These are phyloP conservation scores for Zygotorulaspora sp. DNA, from an alignment of 805 yeast species.

Conservation along the genomic window DNA sequence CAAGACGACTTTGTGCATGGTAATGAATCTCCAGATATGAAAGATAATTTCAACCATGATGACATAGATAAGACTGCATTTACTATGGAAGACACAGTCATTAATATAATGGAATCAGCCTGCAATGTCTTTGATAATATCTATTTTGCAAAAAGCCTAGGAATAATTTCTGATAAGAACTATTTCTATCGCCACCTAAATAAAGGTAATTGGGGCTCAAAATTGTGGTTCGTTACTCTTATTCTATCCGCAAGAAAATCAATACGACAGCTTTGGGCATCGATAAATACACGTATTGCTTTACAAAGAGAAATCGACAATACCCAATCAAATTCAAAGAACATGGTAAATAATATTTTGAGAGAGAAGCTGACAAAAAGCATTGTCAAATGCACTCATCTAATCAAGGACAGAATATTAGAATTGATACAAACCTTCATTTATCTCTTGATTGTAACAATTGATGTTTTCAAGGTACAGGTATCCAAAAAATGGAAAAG, in stretches of 20 bases:
- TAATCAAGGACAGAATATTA: conserved; percentile 17
- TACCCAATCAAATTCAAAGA: conserved; percentile 6
- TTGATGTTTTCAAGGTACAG: conserved; percentile 22
- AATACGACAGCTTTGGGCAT: conserved; percentile 11
- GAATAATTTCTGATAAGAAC: conserved; percentile 27
- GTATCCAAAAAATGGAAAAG: conserved; percentile 13
- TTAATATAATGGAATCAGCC: conserved; percentile 23
- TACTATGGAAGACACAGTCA: conserved; percentile 20
- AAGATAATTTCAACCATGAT: not conserved
- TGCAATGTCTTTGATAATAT: conserved; percentile 28
- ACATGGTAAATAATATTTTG: conserved; percentile 17
- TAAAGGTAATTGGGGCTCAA: conserved; percentile 28
- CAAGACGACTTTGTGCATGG: no score
- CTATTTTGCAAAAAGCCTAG: conserved; percentile 27
- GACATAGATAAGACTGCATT: not conserved
- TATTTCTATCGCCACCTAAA: conserved; percentile 24
- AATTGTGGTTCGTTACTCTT: conserved; percentile 30
- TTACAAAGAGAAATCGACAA: conserved; percentile 16
- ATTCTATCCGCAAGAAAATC: conserved; percentile 23
- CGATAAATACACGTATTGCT: conserved; percentile 13
- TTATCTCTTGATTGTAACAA: conserved; percentile 22
- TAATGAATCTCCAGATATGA: no score
- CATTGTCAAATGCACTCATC: conserved; percentile 13
- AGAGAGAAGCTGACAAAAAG: conserved; percentile 17
- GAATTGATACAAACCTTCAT: conserved; percentile 27